Percentiles rank a stretch among this genome's conserved stretches.
These are phyloP conservation scores for Xylariaceae sp. DNA, from an alignment of 2,329 filamentous ascomycete species.

Conservation along the genomic window DNA sequence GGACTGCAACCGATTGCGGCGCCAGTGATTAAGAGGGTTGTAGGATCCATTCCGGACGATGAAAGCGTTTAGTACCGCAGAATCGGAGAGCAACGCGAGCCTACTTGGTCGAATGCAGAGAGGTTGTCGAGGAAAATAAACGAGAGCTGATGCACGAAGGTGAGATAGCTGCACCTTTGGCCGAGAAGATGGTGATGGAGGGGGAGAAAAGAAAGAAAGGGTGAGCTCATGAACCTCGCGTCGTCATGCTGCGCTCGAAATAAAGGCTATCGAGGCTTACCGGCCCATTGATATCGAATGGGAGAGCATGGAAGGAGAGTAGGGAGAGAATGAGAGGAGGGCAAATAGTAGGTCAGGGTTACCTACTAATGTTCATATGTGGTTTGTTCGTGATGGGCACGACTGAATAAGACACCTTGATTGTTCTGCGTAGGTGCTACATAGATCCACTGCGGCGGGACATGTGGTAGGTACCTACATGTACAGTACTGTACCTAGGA, in stretches of 20 bases:
- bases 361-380: too few relatives aligned
- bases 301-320: too few relatives aligned
- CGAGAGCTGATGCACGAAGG: conserved; percentile 16
- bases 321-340: background rate
- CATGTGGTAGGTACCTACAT: background rate
- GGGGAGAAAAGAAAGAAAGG: background rate
- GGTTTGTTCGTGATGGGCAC: too few relatives aligned
- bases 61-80: background rate
- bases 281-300: too few relatives aligned
- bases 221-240: too few relatives aligned
- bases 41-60: conserved; percentile 35
- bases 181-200: background rate
- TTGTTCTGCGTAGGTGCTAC: background rate
- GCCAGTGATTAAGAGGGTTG: conserved; percentile 33
- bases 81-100: background rate
- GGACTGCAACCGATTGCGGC: conserved; percentile 38
- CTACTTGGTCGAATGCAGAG: background rate
- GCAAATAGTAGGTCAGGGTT: too few relatives aligned
- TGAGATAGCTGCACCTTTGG: too few relatives aligned
- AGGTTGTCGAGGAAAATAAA: background rate
- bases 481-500: too few relatives aligned
- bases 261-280: too few relatives aligned
- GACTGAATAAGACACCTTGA: conserved; percentile 4
- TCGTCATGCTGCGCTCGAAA: too few relatives aligned
- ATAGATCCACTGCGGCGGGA: background rate